These are phyloP conservation scores for Podosphaera xanthii DNA, from an alignment of 2,329 filamentous ascomycete genomes.

Conservation along the genomic window DNA sequence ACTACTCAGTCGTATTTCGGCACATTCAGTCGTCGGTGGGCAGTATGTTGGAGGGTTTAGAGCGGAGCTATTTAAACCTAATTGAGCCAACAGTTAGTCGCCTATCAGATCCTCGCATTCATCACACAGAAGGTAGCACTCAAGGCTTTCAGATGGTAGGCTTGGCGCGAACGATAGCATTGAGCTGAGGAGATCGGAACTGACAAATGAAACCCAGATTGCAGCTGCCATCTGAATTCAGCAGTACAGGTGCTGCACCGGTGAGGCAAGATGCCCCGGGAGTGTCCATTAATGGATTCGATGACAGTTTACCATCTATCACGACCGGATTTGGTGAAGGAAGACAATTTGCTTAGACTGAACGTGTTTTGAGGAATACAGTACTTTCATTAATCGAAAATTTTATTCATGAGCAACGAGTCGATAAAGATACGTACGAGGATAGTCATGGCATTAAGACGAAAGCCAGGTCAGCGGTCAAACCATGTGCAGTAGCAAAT, in stretches of 20 bases:
- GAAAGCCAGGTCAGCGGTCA: too few species aligned
- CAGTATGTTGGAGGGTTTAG: constrained; percentile 10
- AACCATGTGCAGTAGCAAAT: too few species aligned
- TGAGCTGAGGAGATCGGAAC: neutral
- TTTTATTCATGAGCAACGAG: too few species aligned
- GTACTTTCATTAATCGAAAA: too few species aligned
- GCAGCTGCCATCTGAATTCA: neutral
- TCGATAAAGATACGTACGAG: too few species aligned
- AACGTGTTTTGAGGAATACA: too few species aligned
- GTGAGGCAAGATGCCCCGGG: neutral
- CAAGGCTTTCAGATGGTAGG: neutral
- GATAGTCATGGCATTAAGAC: too few species aligned
- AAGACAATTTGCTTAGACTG: too few species aligned
- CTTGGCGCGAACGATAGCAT: too few species aligned
- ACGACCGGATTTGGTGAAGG: too few species aligned
- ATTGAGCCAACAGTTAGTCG: neutral
- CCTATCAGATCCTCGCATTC: neutral
- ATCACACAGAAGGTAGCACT: neutral
- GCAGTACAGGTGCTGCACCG: neutral
- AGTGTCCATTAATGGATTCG: neutral
- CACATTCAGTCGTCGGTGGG: constrained; percentile 7
- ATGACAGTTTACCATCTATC: too few species aligned
- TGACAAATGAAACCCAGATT: neutral
- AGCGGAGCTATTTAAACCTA: constrained; percentile 8
- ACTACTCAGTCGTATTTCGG: constrained; percentile 3